These are phyloP conservation scores for Botrytis fabae DNA, from an alignment of 2,329 filamentous ascomycete species.

Conservation along the genomic window DNA sequence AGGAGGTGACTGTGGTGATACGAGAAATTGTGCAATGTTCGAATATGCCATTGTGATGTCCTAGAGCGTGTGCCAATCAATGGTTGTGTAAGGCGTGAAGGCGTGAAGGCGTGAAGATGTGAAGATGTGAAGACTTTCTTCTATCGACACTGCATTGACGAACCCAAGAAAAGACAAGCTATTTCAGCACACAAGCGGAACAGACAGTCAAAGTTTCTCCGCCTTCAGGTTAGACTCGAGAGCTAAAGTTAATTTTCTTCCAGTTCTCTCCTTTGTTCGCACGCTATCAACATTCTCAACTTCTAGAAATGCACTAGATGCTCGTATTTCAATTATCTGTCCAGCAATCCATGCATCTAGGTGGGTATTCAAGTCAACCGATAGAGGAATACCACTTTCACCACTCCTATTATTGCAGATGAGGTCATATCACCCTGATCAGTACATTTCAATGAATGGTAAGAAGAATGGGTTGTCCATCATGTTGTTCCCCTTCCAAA, in stretches of 20 bases:
- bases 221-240: neutral
- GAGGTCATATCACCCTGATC: neutral
- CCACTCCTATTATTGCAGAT: neutral
- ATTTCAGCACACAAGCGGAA: neutral
- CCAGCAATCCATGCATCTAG: neutral
- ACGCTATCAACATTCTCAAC: neutral
- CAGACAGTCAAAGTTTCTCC: neutral
- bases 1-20: neutral
- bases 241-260: neutral
- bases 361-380: neutral
- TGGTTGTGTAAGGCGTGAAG: neutral
- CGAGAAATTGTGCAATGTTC: neutral
- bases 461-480: neutral
- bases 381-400: neutral
- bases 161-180: neutral
- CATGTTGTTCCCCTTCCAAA: neutral
- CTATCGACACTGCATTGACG: neutral
- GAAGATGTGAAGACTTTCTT: neutral
- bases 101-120: neutral
- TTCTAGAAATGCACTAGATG: neutral
- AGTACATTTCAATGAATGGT: neutral
- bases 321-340: constrained; percentile 1
- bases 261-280: neutral
- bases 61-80: neutral
- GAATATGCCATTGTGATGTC: neutral